These are phyloP conservation scores for Yamadazyma kitorensis DNA, from an alignment of 805 yeast species.

Conservation along the genomic window DNA sequence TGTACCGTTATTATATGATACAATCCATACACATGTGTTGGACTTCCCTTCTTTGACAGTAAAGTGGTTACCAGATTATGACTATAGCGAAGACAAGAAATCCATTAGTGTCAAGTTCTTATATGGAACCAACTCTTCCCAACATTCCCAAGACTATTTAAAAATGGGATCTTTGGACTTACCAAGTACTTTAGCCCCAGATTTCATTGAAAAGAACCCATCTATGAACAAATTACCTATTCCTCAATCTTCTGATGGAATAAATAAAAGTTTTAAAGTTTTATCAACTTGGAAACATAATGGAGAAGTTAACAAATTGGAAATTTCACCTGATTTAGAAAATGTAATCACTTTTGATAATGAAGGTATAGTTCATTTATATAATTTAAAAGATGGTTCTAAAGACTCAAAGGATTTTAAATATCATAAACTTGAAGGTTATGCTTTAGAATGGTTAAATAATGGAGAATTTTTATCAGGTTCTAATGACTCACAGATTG, in stretches of 20 bases:
- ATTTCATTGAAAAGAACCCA: conserved; percentile 25
- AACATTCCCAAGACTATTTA: conserved; percentile 41
- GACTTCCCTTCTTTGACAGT: conserved; percentile 72
- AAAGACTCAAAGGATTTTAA: conserved; percentile 33
- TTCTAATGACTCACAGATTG: conserved; percentile 64
- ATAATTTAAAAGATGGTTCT: conserved; percentile 22
- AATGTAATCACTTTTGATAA: conserved; percentile 55
- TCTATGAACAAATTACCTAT: conserved; percentile 20
- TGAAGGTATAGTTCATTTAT: conserved; percentile 49
- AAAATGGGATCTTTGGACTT: conserved; percentile 43
- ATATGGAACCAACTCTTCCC: conserved; percentile 48
- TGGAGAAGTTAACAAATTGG: conserved; percentile 64
- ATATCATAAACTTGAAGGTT: conserved; percentile 66
- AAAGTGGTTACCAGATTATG: conserved; percentile 59
- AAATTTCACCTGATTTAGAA: conserved; percentile 48
- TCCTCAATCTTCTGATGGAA: conserved; percentile 19
- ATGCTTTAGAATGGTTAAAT: conserved; percentile 66
- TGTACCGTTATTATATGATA: conserved; percentile 73
- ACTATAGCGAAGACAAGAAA: conserved; percentile 26
- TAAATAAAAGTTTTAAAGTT: conserved; percentile 38
- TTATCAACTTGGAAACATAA: conserved; percentile 56
- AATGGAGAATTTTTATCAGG: conserved; percentile 54
- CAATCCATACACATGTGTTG: conserved; percentile 64
- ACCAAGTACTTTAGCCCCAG: conserved; percentile 50
- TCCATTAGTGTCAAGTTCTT: conserved; percentile 37